Percentiles rank a stretch among this genome's conserved stretches.
Evolutionary conservation across 1,139 yeast species (phyloP).

Genomic region (Debaryomyces psychrophilus): DNA sequence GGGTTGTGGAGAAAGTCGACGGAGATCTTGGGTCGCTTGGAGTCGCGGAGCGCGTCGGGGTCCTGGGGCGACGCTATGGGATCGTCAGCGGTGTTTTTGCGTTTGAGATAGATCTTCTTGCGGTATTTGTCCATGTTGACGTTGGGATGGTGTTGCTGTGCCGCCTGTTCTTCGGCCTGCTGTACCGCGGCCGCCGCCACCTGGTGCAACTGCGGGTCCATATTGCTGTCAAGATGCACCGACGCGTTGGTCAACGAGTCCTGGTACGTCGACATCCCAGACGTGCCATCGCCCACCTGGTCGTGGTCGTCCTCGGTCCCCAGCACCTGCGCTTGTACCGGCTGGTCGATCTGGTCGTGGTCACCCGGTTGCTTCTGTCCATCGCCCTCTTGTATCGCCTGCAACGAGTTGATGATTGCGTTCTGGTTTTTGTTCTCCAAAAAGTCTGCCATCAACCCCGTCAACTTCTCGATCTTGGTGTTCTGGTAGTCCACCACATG

Average conservation of each 20-base stretch:
- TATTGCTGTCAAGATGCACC: conserved; percentile 32
- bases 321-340: conserved; percentile 17
- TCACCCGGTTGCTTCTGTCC: conserved; percentile 11
- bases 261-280: conserved; percentile 11
- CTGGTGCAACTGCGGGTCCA: conserved; percentile 45
- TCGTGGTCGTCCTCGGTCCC: conserved; percentile 23
- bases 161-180: conserved; percentile 21
- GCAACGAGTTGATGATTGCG: conserved; percentile 30
- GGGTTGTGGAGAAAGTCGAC: conserved; percentile 51
- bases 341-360: conserved; percentile 6
- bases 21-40: conserved; percentile 40
- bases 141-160: conserved; percentile 3
- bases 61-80: conserved; percentile 10
- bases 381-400: conserved; percentile 33
- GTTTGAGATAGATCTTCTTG: conserved; percentile 16
- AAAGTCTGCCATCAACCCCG: conserved; percentile 35
- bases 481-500: conserved; percentile 44
- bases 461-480: conserved; percentile 43
- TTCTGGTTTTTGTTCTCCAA: conserved; percentile 40
- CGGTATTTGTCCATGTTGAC: conserved; percentile 14
- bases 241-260: conserved; percentile 11
- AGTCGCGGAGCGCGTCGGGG: conserved; percentile 12
- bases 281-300: conserved; percentile 14
- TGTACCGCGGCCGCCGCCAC: conserved; percentile 43
- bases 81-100: conserved; percentile 12